A percentile compares a stretch with the other conserved stretches of the same genome.
phyloP scores from a whole-genome alignment of 345 rosid genomes.

The Eucalyptus pauciflora region DNA sequence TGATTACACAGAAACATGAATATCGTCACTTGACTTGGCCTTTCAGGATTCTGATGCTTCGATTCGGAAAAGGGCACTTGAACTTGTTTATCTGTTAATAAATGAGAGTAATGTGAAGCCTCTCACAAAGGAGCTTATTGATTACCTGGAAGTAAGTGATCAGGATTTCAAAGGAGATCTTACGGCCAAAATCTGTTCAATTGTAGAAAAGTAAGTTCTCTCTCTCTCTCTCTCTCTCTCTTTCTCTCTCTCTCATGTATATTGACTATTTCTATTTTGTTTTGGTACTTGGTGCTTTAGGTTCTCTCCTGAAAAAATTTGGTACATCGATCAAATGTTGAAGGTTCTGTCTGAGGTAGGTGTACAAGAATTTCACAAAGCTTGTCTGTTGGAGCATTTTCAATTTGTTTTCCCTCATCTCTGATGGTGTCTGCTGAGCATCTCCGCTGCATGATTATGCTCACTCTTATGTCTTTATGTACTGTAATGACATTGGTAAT shows the following conservation, averaged over 20 bases:
- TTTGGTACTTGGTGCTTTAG: constrained; percentile 23
- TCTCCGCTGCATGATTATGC: not conserved
- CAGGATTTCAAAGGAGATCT: constrained; percentile 97
- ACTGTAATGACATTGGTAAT: not conserved
- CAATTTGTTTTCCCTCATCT: not conserved
- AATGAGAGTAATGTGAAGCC: constrained; percentile 91
- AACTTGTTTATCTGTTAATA: constrained; percentile 74
- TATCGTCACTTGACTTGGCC: not conserved
- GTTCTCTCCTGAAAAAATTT: constrained; percentile 92
- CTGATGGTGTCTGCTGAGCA: not conserved
- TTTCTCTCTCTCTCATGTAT: not conserved
- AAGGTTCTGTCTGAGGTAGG: constrained; percentile 96
- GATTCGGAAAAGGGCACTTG: constrained; percentile 94
- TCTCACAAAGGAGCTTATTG: constrained; percentile 83
- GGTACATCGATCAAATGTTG: constrained; percentile 99
- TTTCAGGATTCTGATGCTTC: constrained; percentile 96
- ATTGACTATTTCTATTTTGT: not conserved
- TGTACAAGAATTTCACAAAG: not conserved
- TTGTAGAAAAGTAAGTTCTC: constrained; percentile 84
- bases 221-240: not conserved
- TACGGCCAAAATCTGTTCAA: constrained; percentile 94
- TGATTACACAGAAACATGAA: not conserved
- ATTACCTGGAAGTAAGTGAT: constrained; percentile 92
- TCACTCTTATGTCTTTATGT: not conserved
- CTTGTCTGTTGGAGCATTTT: not conserved